These are phyloP conservation scores for Beverwykella pulmonaria DNA, from an alignment of 495 filamentous ascomycete genomes.

Conservation along the genomic window DNA sequence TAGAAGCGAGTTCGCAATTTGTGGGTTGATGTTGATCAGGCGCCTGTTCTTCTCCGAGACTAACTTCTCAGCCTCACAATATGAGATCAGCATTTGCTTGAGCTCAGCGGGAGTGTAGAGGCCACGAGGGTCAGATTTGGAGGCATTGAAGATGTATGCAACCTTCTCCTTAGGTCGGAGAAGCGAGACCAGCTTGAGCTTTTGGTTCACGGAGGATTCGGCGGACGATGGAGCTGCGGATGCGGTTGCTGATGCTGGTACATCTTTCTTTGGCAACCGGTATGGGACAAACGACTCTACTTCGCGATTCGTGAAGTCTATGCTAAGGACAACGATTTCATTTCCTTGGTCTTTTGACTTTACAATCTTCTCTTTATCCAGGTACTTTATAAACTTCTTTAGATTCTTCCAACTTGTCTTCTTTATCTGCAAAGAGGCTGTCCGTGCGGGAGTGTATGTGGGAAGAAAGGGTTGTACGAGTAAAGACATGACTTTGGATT, in stretches of 20 bases:
- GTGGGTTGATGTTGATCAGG: conserved; percentile 64
- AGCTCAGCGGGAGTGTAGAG: conserved; percentile 59
- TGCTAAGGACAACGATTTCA: conserved; percentile 64
- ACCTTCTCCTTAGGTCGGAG: conserved; percentile 62
- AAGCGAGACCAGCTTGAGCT: conserved; percentile 57
- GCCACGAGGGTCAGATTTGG: conserved; percentile 51
- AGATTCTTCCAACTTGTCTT: conserved; percentile 76
- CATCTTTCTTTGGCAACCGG: conserved; percentile 60
- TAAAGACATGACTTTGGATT: conserved; percentile 66
- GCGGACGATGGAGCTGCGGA: conserved; percentile 46
- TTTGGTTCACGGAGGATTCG: conserved; percentile 60
- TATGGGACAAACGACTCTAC: conserved; percentile 65
- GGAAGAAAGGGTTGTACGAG: conserved; percentile 71
- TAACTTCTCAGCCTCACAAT: conserved; percentile 55
- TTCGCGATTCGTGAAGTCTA: conserved; percentile 63
- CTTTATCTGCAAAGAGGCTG: conserved; percentile 67
- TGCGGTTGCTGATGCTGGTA: conserved; percentile 50
- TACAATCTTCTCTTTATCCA: conserved; percentile 66
- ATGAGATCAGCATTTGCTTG: conserved; percentile 55
- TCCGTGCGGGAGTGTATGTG: conserved; percentile 56
- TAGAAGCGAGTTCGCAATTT: conserved; percentile 66
- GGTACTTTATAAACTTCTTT: conserved; percentile 71
- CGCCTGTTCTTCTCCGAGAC: conserved; percentile 62
- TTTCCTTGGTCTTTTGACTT: conserved; percentile 69
- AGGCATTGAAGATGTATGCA: conserved; percentile 57